phyloP scores from a whole-genome alignment of 371 early-diverging fungal genomes.

The Mortierella sp. region DNA sequence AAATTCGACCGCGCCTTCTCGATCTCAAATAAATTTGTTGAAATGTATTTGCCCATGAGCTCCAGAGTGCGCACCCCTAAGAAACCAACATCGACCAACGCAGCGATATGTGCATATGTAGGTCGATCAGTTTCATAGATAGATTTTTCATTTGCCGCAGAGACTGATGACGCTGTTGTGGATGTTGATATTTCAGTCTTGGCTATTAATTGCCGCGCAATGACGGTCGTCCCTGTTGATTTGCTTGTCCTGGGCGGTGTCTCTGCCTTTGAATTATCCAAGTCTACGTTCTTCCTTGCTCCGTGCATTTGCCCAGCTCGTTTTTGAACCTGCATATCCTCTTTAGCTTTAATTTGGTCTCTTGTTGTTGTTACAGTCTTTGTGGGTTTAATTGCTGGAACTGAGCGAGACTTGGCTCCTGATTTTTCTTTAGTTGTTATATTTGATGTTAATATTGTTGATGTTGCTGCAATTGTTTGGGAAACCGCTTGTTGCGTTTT shows the following conservation, averaged over 20 bases:
- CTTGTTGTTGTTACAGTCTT: not conserved
- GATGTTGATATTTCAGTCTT: conserved; percentile 1
- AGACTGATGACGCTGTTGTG: not conserved
- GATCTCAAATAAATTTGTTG: conserved; percentile 26
- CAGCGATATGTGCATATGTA: conserved; percentile 33
- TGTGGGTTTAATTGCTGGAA: not conserved
- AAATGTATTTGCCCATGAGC: conserved; percentile 2
- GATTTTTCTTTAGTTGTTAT: not conserved
- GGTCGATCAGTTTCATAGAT: conserved; percentile 32
- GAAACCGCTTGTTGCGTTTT: not conserved
- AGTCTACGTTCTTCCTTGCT: not conserved
- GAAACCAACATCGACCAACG: conserved; percentile 46
- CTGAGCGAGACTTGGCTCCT: not conserved
- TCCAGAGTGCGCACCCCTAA: conserved; percentile 30
- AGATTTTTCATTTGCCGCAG: not conserved
- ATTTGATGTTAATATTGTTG: not conserved
- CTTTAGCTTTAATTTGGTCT: not conserved
- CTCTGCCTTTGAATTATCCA: not conserved
- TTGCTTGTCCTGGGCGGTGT: not conserved
- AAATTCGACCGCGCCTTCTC: conserved; percentile 53
- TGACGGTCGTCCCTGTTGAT: not conserved
- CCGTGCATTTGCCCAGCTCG: conserved; percentile 6
- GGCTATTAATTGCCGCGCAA: not conserved
- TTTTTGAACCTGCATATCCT: not conserved
- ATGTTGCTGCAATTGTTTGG: conserved; percentile 1